Conservation (phyloP, 352 stramenopile genomes). For the Aphanomyces stellatus region DNA sequence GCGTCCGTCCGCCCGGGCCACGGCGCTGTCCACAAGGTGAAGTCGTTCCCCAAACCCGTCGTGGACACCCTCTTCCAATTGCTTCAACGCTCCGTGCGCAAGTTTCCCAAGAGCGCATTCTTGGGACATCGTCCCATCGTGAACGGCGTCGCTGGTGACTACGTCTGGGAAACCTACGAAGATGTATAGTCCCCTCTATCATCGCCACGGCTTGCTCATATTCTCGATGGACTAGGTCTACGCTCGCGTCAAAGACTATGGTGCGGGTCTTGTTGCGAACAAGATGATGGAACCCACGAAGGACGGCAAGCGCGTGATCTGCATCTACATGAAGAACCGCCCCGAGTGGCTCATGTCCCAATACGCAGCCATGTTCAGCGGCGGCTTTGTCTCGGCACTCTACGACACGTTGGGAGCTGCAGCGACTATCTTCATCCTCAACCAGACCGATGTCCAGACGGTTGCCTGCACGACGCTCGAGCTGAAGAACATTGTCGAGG, state of each 20-base stretch:
- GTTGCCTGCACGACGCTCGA: conserved; percentile 47
- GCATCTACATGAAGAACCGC: conserved; percentile 63
- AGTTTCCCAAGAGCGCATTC: conserved; percentile 25
- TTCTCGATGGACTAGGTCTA: background rate
- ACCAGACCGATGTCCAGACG: conserved; percentile 57
- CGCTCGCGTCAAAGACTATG: conserved; percentile 12
- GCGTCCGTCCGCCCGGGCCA: background rate
- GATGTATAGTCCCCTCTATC: conserved; percentile 20
- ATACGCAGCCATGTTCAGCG: conserved; percentile 47
- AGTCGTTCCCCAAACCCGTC: conserved; percentile 1
- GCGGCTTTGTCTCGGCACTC: conserved; percentile 51
- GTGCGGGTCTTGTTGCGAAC: background rate
- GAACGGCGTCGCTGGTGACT: conserved; percentile 27
- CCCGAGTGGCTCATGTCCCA: conserved; percentile 48
- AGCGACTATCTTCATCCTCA: conserved; percentile 55
- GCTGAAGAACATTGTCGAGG: conserved; percentile 44
- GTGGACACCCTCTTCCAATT: conserved; percentile 14
- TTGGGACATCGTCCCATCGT: conserved; percentile 28
- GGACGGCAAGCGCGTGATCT: conserved; percentile 63
- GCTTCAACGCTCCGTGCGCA: conserved; percentile 23
- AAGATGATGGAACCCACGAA: conserved; percentile 1
- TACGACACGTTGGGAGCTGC: conserved; percentile 71
- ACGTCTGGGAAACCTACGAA: conserved; percentile 29
- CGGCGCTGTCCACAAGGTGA: background rate
- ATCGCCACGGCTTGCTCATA: background rate